A percentile compares a stretch with the other conserved stretches of the same genome.
Conservation (phyloP, 495 filamentous ascomycete species). For the Hyaloscypha variabilis region DNA sequence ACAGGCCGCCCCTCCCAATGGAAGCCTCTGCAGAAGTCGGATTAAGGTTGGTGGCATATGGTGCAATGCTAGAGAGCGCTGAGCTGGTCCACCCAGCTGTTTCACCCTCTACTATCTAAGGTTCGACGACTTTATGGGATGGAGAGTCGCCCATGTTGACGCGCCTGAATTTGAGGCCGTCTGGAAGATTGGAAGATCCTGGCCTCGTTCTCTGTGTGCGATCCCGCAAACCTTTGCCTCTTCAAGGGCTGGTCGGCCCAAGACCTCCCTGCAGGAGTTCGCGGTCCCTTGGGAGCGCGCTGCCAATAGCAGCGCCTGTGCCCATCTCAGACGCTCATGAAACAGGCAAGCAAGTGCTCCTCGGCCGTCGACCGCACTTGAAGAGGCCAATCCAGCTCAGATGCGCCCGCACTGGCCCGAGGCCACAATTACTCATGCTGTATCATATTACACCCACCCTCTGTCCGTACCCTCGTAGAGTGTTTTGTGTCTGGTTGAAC, state of each 20-base stretch:
- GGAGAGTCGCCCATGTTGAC: background rate
- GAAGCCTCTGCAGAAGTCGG: conserved; percentile 8
- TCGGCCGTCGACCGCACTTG: background rate
- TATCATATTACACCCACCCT: conserved; percentile 6
- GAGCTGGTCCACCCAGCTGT: background rate
- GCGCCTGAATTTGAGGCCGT: background rate
- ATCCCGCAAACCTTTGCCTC: background rate
- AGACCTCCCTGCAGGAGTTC: background rate
- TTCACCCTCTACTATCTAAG: background rate
- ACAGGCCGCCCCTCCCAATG: background rate
- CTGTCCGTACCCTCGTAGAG: background rate
- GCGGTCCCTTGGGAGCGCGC: background rate
- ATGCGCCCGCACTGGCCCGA: conserved; percentile 15
- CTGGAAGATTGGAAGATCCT: background rate
- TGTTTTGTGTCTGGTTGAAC: conserved; percentile 11
- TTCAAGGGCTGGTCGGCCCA: background rate
- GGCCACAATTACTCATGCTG: conserved; percentile 5
- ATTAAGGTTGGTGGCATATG: conserved; percentile 21
- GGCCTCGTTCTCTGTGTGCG: background rate
- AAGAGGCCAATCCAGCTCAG: background rate
- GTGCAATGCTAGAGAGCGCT: background rate
- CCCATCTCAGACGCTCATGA: conserved; percentile 21
- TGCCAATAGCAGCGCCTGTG: conserved; percentile 18
- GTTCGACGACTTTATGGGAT: background rate
- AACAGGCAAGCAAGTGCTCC: conserved; percentile 12